phyloP scores from a whole-genome alignment of 257 asterid genomes.

The Linaria vulgaris region DNA sequence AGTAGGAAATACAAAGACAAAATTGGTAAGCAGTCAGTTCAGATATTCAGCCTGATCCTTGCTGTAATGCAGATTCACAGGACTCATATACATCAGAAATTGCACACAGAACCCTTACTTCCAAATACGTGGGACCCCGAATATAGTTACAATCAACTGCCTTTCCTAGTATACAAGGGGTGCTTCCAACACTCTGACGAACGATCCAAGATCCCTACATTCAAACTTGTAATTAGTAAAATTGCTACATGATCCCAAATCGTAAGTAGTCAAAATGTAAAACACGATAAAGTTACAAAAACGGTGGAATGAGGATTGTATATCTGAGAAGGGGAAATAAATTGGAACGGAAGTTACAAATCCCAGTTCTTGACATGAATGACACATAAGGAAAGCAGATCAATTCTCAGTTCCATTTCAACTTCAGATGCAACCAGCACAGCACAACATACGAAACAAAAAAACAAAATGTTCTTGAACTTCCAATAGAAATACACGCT shows the following conservation, averaged over 20 bases:
- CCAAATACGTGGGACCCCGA: constrained; percentile 79
- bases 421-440: neutral
- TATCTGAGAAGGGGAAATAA: neutral
- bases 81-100: neutral
- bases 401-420: neutral
- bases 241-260: neutral
- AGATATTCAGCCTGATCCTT: neutral
- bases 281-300: neutral
- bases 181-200: constrained; percentile 98
- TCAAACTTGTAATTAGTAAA: constrained; percentile 12
- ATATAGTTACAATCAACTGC: constrained; percentile 93
- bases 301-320: neutral
- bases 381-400: neutral
- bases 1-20: constrained; percentile 8
- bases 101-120: constrained; percentile 41
- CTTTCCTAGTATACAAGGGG: constrained; percentile 90
- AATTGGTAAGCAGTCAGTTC: constrained; percentile 17
- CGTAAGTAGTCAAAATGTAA: too few species aligned
- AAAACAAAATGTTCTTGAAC: neutral
- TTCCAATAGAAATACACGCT: neutral
- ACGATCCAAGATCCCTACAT: constrained; percentile 98
- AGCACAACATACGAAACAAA: too few species aligned
- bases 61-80: constrained; percentile 3
- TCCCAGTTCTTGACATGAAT: neutral
- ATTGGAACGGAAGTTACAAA: constrained; percentile 11